A percentile compares a stretch with the other conserved stretches of the same genome.
Conservation (phyloP, 495 filamentous ascomycete species). For the Copromyces sp. region DNA sequence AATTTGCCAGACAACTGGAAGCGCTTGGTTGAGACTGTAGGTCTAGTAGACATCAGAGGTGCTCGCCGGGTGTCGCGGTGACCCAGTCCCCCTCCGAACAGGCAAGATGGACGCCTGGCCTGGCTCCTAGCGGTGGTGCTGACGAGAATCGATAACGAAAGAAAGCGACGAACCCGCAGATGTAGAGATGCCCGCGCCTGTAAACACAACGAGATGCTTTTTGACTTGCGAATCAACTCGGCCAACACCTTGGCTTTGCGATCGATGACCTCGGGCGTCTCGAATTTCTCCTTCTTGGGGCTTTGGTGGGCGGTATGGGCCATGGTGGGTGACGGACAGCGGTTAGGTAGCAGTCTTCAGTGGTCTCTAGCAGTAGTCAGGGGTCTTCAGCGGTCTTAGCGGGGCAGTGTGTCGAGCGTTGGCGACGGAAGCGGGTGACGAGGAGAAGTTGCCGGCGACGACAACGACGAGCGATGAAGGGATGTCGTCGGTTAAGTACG, state of each 20-base stretch:
- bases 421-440: background rate
- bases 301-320: background rate
- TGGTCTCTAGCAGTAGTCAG: too few species aligned
- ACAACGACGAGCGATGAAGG: background rate
- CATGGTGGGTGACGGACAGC: background rate
- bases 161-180: constrained; percentile 22
- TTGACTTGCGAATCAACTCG: constrained; percentile 29
- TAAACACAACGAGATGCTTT: constrained; percentile 40
- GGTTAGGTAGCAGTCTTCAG: background rate
- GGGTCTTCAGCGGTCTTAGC: background rate
- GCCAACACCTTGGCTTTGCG: constrained; percentile 27
- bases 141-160: background rate
- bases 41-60: too few species aligned
- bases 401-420: background rate
- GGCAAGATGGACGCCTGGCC: background rate
- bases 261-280: constrained; percentile 21
- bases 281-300: constrained; percentile 20
- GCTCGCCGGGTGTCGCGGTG: background rate
- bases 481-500: background rate
- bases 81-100: background rate
- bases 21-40: background rate
- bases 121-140: background rate
- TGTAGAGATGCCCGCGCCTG: constrained; percentile 36
- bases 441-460: background rate
- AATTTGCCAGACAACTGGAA: background rate